These are phyloP conservation scores for Garcia nutans DNA, from an alignment of 345 rosid genomes.

Conservation along the genomic window DNA sequence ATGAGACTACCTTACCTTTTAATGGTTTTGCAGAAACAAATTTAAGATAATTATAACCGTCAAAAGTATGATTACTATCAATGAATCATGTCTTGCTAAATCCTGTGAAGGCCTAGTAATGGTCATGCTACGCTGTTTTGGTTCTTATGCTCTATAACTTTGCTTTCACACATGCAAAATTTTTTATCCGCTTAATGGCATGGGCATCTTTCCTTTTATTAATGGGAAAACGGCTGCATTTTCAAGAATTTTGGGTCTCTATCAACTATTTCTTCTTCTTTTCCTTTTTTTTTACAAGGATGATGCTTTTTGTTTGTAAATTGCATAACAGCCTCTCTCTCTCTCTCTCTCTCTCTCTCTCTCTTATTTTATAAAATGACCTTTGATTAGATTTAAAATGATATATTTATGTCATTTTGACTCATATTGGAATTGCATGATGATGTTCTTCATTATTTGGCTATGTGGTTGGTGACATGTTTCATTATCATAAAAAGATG, in stretches of 20 bases:
- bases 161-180: neutral
- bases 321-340: neutral
- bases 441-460: slow-evolving; percentile 23
- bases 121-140: neutral
- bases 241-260: slow-evolving; percentile 6
- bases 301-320: neutral
- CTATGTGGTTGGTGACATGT: neutral
- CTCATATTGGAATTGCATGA: slow-evolving; percentile 10
- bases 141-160: neutral
- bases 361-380: neutral
- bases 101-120: too few species aligned
- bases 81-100: neutral
- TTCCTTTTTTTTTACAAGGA: too few species aligned
- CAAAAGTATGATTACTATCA: neutral
- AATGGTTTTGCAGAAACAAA: neutral
- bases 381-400: slow-evolving; percentile 6
- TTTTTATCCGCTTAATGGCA: neutral
- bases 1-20: neutral
- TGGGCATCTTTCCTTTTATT: slow-evolving; percentile 11
- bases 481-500: slow-evolving; percentile 12
- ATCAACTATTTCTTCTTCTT: neutral
- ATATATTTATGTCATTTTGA: slow-evolving; percentile 20
- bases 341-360: neutral
- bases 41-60: neutral
- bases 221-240: neutral